phyloP scores from a whole-genome alignment of 768 basidiomycete species.

The Gelatoporia subvermispora region DNA sequence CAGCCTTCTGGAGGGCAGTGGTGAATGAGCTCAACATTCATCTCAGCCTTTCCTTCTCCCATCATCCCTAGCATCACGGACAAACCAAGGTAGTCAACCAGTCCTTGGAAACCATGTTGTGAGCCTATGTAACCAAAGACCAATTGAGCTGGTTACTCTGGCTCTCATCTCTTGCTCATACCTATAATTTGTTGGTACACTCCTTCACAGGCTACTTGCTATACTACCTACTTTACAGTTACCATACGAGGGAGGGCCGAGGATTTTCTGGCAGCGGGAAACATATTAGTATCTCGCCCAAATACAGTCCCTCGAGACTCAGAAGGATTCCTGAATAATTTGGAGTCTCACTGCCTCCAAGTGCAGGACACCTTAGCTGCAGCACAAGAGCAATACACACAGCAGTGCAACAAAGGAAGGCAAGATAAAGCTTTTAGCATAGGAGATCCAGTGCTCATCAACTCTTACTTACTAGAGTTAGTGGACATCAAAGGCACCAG shows the following conservation, averaged over 20 bases:
- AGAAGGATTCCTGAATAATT: background rate
- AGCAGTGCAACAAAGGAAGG: conserved; percentile 13
- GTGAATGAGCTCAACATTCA: background rate
- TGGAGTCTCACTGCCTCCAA: conserved; percentile 2
- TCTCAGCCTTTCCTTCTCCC: background rate
- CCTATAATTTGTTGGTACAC: conserved; percentile 14
- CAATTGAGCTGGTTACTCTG: background rate
- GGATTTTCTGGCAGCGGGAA: background rate
- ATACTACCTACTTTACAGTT: conserved; percentile 15
- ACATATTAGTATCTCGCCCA: background rate
- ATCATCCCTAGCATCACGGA: too few relatives aligned
- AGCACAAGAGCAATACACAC: conserved; percentile 10
- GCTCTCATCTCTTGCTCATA: background rate
- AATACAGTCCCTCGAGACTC: background rate
- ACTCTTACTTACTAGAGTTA: conserved; percentile 17
- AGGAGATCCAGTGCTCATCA: conserved; percentile 19
- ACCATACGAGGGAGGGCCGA: background rate
- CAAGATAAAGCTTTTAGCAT: conserved; percentile 10
- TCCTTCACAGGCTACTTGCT: conserved; percentile 12
- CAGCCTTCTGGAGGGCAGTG: conserved; percentile 1
- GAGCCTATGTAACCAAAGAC: too few relatives aligned
- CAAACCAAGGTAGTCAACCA: conserved; percentile 4
- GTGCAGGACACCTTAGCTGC: conserved; percentile 10
- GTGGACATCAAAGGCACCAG: conserved; percentile 16
- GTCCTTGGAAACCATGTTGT: conserved; percentile 2